Percentiles rank a stretch among this genome's conserved stretches.
These are phyloP conservation scores for Phytophthora pistaciae DNA, from an alignment of 352 stramenopile genomes.

Conservation along the genomic window DNA sequence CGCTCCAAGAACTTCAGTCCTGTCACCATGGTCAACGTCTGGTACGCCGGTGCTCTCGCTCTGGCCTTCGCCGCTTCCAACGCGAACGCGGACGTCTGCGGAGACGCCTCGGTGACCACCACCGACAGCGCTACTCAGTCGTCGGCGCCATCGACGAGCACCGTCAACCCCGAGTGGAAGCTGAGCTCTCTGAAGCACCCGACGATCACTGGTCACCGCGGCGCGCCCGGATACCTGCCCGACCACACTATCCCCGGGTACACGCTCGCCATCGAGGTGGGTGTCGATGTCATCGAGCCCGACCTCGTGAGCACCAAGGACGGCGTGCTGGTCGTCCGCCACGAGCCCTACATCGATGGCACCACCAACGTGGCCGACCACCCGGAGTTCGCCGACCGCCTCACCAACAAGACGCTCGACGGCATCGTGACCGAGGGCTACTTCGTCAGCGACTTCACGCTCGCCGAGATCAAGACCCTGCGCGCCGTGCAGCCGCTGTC, in stretches of 20 bases:
- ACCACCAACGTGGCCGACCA: conserved; percentile 90
- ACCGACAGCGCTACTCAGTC: conserved; percentile 9
- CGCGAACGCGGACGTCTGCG: conserved; percentile 36
- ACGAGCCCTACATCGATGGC: conserved; percentile 90
- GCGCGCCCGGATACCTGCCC: conserved; percentile 90
- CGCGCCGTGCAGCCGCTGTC: conserved; percentile 79
- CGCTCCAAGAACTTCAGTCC: conserved; percentile 1
- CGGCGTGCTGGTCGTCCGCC: conserved; percentile 90
- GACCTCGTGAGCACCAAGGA: conserved; percentile 87
- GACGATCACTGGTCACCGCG: conserved; percentile 85
- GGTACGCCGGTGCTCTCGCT: conserved; percentile 35
- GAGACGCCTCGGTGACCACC: conserved; percentile 43
- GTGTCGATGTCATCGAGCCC: conserved; percentile 94
- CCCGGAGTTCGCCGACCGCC: conserved; percentile 76
- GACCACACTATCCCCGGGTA: conserved; percentile 90
- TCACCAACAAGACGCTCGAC: conserved; percentile 66
- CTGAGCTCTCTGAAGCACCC: conserved; percentile 54
- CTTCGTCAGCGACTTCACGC: conserved; percentile 93
- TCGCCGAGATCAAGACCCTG: conserved; percentile 91
- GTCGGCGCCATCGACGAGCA: conserved; percentile 22
- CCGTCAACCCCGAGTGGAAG: conserved; percentile 18
- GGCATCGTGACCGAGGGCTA: conserved; percentile 72
- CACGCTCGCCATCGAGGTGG: conserved; percentile 91
- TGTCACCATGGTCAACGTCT: conserved; percentile 56
- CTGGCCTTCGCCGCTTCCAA: conserved; percentile 33